Conservation (phyloP, 2,329 filamentous ascomycete genomes). For the Beauveria brongniartii region DNA sequence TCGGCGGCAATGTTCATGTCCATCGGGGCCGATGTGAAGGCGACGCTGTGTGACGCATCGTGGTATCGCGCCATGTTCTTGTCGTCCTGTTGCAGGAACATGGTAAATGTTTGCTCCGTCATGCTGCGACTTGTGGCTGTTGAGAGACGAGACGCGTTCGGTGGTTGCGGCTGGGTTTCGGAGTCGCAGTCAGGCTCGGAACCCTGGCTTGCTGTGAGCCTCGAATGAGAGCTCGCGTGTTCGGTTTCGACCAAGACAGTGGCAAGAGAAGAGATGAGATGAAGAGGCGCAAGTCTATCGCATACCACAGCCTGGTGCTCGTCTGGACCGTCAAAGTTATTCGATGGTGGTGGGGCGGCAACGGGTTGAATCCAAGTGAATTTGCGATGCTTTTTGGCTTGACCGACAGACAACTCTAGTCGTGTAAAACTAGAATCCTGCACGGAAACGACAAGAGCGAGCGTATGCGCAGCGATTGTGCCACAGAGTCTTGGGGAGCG, state of each 20-base stretch:
- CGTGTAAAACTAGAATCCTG: not conserved
- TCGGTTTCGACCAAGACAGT: not conserved
- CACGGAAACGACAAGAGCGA: not conserved
- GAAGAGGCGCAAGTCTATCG: not conserved
- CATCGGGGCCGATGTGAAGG: constrained; percentile 35
- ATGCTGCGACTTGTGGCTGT: not conserved
- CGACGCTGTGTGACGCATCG: constrained; percentile 31
- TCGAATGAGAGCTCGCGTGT: not conserved
- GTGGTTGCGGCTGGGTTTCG: not conserved
- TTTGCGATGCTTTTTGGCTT: not conserved
- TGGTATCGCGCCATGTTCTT: constrained; percentile 40
- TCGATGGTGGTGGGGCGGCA: not conserved
- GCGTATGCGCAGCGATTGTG: not conserved
- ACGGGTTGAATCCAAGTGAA: not conserved
- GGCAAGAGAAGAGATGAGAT: not conserved
- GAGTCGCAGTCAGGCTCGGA: not conserved
- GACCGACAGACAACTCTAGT: not conserved
- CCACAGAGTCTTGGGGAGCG: not conserved
- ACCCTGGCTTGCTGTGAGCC: not conserved
- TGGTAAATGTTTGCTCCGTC: constrained; percentile 8
- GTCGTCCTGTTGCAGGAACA: constrained; percentile 19
- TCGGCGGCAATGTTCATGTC: constrained; percentile 42
- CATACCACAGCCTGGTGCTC: not conserved
- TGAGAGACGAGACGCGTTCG: not conserved
- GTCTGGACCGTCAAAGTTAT: not conserved